Conservation (phyloP, 495 filamentous ascomycete species). For the Pseudomonodictys pantanalensis region DNA sequence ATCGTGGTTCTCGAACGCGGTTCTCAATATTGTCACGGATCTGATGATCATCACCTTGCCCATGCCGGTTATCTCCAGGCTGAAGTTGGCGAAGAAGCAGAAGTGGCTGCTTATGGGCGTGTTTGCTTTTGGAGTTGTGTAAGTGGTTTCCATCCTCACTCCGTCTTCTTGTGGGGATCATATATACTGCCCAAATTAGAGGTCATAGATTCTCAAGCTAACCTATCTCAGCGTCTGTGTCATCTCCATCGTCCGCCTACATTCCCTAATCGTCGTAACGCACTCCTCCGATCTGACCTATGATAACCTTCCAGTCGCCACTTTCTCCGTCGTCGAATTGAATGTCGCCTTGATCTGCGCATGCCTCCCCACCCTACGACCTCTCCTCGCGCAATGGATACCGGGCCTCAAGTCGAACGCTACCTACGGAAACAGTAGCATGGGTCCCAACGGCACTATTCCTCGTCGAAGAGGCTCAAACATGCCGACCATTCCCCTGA, state of each 20-base stretch:
- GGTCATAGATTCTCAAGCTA: neutral
- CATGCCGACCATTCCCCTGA: neutral
- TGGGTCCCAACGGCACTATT: too few species aligned
- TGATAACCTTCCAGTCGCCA: slow-evolving; percentile 35
- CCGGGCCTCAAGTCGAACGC: slow-evolving; percentile 12
- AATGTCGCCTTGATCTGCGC: slow-evolving; percentile 38
- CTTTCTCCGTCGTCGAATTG: slow-evolving; percentile 34
- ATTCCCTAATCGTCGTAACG: slow-evolving; percentile 35
- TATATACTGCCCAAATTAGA: too few species aligned
- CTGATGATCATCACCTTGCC: slow-evolving; percentile 46
- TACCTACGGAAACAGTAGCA: too few species aligned
- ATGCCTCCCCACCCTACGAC: slow-evolving; percentile 36
- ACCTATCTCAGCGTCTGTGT: slow-evolving; percentile 30
- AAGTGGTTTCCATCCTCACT: too few species aligned
- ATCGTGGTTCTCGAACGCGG: slow-evolving; percentile 50
- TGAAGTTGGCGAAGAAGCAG: slow-evolving; percentile 34
- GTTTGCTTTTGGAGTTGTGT: slow-evolving; percentile 39
- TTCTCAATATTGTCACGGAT: slow-evolving; percentile 54
- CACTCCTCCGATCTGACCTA: slow-evolving; percentile 31
- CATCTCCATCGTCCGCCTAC: slow-evolving; percentile 37
- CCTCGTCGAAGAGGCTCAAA: too few species aligned
- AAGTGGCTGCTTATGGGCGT: slow-evolving; percentile 35
- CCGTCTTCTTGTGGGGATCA: too few species aligned
- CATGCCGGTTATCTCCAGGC: slow-evolving; percentile 27
- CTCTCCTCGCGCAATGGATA: slow-evolving; percentile 30